Evolutionary conservation across 148 eudicot species (phyloP).

Genomic region (Heliamphora exappendiculata): DNA sequence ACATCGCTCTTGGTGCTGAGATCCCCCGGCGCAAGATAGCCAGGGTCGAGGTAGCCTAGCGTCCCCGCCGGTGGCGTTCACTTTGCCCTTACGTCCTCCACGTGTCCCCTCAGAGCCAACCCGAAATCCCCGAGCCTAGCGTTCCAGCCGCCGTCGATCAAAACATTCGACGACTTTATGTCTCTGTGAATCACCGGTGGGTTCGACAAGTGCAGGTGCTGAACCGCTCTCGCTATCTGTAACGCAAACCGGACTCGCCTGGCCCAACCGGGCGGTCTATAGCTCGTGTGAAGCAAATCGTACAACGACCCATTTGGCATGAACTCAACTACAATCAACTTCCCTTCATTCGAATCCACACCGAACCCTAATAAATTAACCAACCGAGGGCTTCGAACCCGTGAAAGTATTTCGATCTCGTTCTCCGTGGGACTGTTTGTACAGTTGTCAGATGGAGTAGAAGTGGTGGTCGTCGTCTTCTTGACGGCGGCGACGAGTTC

Average conservation of each 20-base stretch:
- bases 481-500: constrained; percentile 63
- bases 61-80: constrained; percentile 89
- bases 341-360: constrained; percentile 11
- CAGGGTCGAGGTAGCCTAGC: constrained; percentile 77
- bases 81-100: constrained; percentile 41
- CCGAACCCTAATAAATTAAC: constrained; percentile 66
- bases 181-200: constrained; percentile 86
- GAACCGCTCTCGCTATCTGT: constrained; percentile 59
- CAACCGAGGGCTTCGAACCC: constrained; percentile 30
- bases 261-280: constrained; percentile 34
- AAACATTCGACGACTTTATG: constrained; percentile 66
- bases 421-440: constrained; percentile 33
- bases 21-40: constrained; percentile 68
- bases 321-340: constrained; percentile 49
- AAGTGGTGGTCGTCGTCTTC: not conserved
- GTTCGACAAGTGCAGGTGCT: constrained; percentile 35
- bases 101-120: constrained; percentile 56
- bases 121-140: constrained; percentile 86
- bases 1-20: constrained; percentile 62
- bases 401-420: constrained; percentile 57
- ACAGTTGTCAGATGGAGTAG: not conserved
- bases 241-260: constrained; percentile 45
- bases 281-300: constrained; percentile 42
- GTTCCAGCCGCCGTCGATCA: constrained; percentile 42
- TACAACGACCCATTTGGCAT: constrained; percentile 79